Evolutionary conservation across 139 green algal genomes (phyloP), one percentile per base, ranked within the genome.

Genomic region (Penium margaritaceum): DNA sequence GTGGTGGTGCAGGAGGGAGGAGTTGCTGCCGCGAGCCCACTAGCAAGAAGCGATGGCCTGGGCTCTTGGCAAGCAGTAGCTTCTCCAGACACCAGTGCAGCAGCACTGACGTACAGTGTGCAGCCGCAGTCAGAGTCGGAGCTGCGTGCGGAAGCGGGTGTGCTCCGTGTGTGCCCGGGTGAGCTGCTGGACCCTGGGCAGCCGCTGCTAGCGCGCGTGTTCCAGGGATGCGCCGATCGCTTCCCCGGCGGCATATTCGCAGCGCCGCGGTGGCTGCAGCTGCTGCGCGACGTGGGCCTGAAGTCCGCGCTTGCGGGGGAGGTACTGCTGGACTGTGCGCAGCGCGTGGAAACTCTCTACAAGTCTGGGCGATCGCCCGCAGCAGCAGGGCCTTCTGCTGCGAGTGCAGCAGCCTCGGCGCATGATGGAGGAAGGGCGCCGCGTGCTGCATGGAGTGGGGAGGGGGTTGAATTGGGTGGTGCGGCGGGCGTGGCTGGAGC

Each of bases 171-270:
- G n/a, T n/a, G 68, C 7, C 68, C 68, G n/a, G n/a, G 33, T 2
- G 72, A 87, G 55, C 77, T 92, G 69, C 85, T 86, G 53, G 87
- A 92, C 69, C 87, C 88, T 0, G 41, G 38, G 6, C 43, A 83
- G 1, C 38, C 72, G 27, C 75, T 92, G 24, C 81, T 90, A 19
- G 43, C 34, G 0, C 63, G 36, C 15, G 85, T 91, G 9, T 88
- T 90, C 64, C n/a, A 32, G 41, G 29, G 46, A 32, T 41, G 62
- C n/a, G 27, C 33, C 6, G 29, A 43, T 33, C 55, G 77, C 6
- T 90, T 90, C 74, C 87, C 87, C 2, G 34, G 41, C 7, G 80
- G 65, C 0, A 69, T 80, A 19, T 92, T 86, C 54, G 35, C 24
- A 7, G n/a, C 63, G 24, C 17, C 68, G 24, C 19, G 32, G 24